phyloP scores from a whole-genome alignment of 2,329 filamentous ascomycete species.

The Fusarium albidum region DNA sequence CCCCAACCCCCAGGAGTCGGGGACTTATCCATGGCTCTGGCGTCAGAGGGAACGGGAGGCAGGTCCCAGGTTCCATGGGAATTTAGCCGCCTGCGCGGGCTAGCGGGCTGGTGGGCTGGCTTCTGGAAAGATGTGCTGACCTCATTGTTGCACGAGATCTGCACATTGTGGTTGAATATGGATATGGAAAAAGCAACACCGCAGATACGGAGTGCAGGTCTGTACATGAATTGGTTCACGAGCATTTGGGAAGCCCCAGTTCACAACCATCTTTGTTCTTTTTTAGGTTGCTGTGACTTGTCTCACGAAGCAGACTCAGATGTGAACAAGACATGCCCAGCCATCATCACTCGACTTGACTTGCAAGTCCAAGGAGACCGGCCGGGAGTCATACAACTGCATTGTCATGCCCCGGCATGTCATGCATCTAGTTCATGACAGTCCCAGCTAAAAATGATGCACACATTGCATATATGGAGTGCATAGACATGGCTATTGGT shows the following conservation, averaged over 20 bases:
- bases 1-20: conserved; percentile 15
- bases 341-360: neutral
- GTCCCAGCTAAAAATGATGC: neutral
- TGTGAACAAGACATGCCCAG: neutral
- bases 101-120: conserved; percentile 12
- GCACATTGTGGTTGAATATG: neutral
- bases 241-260: neutral
- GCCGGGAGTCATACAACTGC: conserved; percentile 2
- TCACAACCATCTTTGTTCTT: neutral
- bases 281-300: neutral
- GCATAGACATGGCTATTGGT: too few relatives aligned
- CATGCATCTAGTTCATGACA: conserved; percentile 9
- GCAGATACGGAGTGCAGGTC: neutral
- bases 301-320: neutral
- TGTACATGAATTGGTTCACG: neutral
- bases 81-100: conserved; percentile 5
- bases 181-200: neutral
- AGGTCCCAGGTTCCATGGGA: neutral
- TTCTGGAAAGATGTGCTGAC: conserved; percentile 28
- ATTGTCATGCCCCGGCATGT: neutral
- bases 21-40: conserved; percentile 29
- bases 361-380: neutral
- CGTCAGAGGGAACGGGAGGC: conserved; percentile 14
- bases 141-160: conserved; percentile 11
- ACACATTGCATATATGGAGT: neutral